Percentiles rank a stretch among this genome's conserved stretches.
These are phyloP conservation scores for Blastobotrys elegans DNA, from an alignment of 1,139 yeast species.

Conservation along the genomic window DNA sequence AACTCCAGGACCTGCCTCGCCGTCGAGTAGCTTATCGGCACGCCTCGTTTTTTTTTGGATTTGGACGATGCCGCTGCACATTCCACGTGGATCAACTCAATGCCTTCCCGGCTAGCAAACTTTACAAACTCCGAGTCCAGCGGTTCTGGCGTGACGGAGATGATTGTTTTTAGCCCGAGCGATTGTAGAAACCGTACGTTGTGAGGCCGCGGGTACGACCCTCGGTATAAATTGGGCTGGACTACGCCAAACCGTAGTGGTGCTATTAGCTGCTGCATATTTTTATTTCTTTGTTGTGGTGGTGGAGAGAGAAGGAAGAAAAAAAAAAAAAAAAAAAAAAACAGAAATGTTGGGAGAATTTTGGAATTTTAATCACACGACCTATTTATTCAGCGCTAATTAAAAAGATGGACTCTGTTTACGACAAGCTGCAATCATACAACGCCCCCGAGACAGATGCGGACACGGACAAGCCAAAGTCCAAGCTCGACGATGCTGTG, in stretches of 20 bases:
- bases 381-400: too few species aligned
- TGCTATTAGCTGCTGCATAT: conserved; percentile 48
- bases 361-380: too few species aligned
- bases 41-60: conserved; percentile 42
- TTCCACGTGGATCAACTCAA: conserved; percentile 57
- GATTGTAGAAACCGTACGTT: conserved; percentile 70
- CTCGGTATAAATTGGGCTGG: conserved; percentile 68
- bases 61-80: conserved; percentile 43
- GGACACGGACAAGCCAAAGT: conserved; percentile 10
- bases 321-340: too few species aligned
- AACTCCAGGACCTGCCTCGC: conserved; percentile 55
- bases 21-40: conserved; percentile 66
- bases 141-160: conserved; percentile 77
- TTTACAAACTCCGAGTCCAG: conserved; percentile 45
- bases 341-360: too few species aligned
- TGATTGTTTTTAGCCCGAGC: conserved; percentile 61
- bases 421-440: conserved; percentile 24
- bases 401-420: conserved; percentile 23
- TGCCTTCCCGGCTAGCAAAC: conserved; percentile 47
- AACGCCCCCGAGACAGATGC: conserved; percentile 13
- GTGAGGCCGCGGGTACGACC: conserved; percentile 78
- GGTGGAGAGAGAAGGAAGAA: too few species aligned
- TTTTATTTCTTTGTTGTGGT: background rate
- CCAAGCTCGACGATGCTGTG: conserved; percentile 32
- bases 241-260: conserved; percentile 76